These are phyloP conservation scores for Rachicladosporium sp. DNA, from an alignment of 2,329 filamentous ascomycete genomes.

Conservation along the genomic window DNA sequence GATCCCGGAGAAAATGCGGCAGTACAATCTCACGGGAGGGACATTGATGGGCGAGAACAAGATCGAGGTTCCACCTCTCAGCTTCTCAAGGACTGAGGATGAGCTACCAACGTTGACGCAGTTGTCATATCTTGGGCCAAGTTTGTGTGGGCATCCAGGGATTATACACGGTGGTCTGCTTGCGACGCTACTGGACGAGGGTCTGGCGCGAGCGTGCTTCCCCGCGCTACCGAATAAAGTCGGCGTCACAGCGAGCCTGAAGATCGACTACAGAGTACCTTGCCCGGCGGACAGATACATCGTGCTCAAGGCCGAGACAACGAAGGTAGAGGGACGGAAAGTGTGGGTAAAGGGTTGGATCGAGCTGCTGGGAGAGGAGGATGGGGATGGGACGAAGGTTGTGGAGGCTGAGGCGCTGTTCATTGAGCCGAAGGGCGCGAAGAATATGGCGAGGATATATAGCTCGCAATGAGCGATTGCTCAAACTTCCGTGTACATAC, in stretches of 20 bases:
- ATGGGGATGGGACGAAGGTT: slow-evolving; percentile 43
- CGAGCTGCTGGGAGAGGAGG: slow-evolving; percentile 54
- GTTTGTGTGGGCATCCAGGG: slow-evolving; percentile 78
- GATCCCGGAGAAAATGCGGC: slow-evolving; percentile 58
- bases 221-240: slow-evolving; percentile 75
- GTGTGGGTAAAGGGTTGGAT: slow-evolving; percentile 84
- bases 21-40: slow-evolving; percentile 69
- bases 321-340: slow-evolving; percentile 81
- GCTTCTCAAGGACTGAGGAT: slow-evolving; percentile 52
- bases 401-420: slow-evolving; percentile 80
- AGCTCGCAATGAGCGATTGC: neutral
- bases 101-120: slow-evolving; percentile 47
- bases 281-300: slow-evolving; percentile 63
- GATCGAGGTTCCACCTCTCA: slow-evolving; percentile 69
- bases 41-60: slow-evolving; percentile 62
- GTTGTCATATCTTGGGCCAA: slow-evolving; percentile 63
- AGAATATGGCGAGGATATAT: slow-evolving; percentile 29
- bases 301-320: slow-evolving; percentile 67
- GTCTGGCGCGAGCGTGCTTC: slow-evolving; percentile 78
- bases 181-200: slow-evolving; percentile 88
- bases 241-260: slow-evolving; percentile 76
- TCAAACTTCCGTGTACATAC: no score
- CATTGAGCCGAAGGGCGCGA: slow-evolving; percentile 73
- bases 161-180: slow-evolving; percentile 84
- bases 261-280: slow-evolving; percentile 69